Percentiles rank a stretch among this genome's conserved stretches.
Evolutionary conservation across 2,329 filamentous ascomycete species (phyloP).

Genomic region (Sordariomycetes sp.): DNA sequence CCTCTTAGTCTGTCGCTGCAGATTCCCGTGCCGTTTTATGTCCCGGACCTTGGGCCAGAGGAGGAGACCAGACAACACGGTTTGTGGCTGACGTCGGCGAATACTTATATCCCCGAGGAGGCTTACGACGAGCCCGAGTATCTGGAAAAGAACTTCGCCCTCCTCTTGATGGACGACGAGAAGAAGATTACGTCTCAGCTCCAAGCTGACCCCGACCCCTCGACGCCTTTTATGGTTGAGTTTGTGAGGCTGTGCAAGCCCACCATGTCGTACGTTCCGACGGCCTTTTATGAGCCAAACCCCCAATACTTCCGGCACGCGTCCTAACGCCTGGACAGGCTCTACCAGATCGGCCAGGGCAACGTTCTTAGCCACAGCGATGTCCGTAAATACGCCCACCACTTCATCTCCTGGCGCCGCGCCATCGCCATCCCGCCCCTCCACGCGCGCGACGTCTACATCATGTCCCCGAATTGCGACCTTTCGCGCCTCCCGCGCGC

Average conservation of each 20-base stretch:
- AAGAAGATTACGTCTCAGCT: slow-evolving; percentile 61
- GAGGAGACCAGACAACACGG: slow-evolving; percentile 59
- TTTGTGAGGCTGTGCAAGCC: slow-evolving; percentile 65
- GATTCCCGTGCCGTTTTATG: slow-evolving; percentile 53
- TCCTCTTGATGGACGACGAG: slow-evolving; percentile 76
- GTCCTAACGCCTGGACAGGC: slow-evolving; percentile 18
- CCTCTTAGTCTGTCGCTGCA: slow-evolving; percentile 49
- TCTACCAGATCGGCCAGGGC: slow-evolving; percentile 56
- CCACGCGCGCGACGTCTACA: slow-evolving; percentile 79
- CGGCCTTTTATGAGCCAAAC: background rate
- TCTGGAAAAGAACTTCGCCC: slow-evolving; percentile 73
- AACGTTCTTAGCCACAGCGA: slow-evolving; percentile 65
- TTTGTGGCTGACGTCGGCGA: slow-evolving; percentile 78
- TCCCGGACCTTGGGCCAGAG: slow-evolving; percentile 57
- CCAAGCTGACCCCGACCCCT: slow-evolving; percentile 61
- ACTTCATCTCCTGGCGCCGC: slow-evolving; percentile 92
- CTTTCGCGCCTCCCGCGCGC: slow-evolving; percentile 57
- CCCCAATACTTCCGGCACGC: background rate
- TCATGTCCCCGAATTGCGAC: slow-evolving; percentile 83
- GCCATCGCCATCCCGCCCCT: slow-evolving; percentile 85
- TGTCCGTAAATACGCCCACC: slow-evolving; percentile 76
- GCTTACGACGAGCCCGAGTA: slow-evolving; percentile 51
- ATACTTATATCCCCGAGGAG: slow-evolving; percentile 58
- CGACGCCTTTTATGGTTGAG: slow-evolving; percentile 66
- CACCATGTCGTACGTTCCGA: slow-evolving; percentile 40